These are phyloP conservation scores for Paspalum notatum DNA, from an alignment of 176 grass and related monocot species.

Conservation along the genomic window DNA sequence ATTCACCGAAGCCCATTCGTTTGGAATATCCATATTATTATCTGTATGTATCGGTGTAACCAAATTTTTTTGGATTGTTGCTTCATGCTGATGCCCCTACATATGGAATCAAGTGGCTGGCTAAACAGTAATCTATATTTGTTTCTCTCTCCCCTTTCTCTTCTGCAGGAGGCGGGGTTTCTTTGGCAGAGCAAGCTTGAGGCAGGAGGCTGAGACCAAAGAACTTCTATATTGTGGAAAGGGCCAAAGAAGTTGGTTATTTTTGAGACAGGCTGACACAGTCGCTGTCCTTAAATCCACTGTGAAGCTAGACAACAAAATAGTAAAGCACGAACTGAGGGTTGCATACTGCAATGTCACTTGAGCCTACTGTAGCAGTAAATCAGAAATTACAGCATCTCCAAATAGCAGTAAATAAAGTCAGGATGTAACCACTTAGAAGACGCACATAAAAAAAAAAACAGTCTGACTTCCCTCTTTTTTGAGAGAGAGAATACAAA, in stretches of 20 bases:
- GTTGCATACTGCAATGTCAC: slow-evolving; percentile 28
- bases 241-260: slow-evolving; percentile 58
- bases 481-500: not conserved
- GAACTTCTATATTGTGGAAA: slow-evolving; percentile 51
- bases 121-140: slow-evolving; percentile 7
- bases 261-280: slow-evolving; percentile 46
- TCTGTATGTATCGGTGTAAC: not conserved
- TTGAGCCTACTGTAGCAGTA: slow-evolving; percentile 23
- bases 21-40: slow-evolving; percentile 23
- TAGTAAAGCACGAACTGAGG: slow-evolving; percentile 38
- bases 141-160: slow-evolving; percentile 24
- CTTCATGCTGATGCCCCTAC: slow-evolving; percentile 1
- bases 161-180: slow-evolving; percentile 23
- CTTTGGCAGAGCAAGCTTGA: slow-evolving; percentile 36
- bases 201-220: slow-evolving; percentile 30
- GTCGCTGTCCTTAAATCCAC: slow-evolving; percentile 46
- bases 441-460: not conserved
- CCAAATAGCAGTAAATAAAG: not conserved
- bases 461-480: too few relatives aligned
- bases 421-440: not conserved
- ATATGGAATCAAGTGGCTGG: slow-evolving; percentile 20
- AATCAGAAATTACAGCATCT: slow-evolving; percentile 10
- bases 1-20: slow-evolving; percentile 18
- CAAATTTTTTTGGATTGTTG: slow-evolving; percentile 26
- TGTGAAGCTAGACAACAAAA: slow-evolving; percentile 40